phyloP scores from a whole-genome alignment of 192 early-diverging fungal species.

The Lunasporangiospora selenospora region DNA sequence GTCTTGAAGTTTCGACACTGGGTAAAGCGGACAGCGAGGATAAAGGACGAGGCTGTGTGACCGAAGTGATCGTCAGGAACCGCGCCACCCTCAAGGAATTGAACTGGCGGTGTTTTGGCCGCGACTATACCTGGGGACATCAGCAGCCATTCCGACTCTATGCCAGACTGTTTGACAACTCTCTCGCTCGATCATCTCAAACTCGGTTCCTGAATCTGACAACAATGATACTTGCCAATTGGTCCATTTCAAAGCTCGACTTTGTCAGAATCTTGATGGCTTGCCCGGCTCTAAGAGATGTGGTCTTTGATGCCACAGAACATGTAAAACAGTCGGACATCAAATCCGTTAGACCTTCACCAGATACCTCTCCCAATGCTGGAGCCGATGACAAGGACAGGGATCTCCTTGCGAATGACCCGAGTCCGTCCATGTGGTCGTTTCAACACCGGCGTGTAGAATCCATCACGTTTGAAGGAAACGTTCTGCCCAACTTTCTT shows the following conservation, averaged over 20 bases:
- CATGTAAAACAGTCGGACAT: background rate
- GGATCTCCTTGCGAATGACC: too few species aligned
- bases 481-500: constrained; percentile 10
- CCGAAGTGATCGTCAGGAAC: constrained; percentile 16
- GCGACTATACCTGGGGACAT: background rate
- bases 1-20: constrained; percentile 12
- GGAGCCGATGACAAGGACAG: too few species aligned
- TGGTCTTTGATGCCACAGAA: constrained; percentile 17
- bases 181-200: too few species aligned
- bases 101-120: constrained; percentile 25
- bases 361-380: too few species aligned
- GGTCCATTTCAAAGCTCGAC: constrained; percentile 13
- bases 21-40: constrained; percentile 7
- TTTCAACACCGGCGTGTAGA: constrained; percentile 6
- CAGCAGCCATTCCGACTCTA: constrained; percentile 12
- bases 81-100: background rate
- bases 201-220: background rate
- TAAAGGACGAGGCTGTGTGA: constrained; percentile 18
- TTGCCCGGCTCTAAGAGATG: constrained; percentile 5
- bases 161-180: constrained; percentile 1
- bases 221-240: constrained; percentile 8
- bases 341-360: too few species aligned
- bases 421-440: too few species aligned
- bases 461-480: constrained; percentile 2
- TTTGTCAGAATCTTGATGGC: constrained; percentile 12